Percentiles rank a stretch among this genome's conserved stretches.
Evolutionary conservation across 768 basidiomycete genomes (phyloP).

Genomic region (Paxillus ammoniavirescens): DNA sequence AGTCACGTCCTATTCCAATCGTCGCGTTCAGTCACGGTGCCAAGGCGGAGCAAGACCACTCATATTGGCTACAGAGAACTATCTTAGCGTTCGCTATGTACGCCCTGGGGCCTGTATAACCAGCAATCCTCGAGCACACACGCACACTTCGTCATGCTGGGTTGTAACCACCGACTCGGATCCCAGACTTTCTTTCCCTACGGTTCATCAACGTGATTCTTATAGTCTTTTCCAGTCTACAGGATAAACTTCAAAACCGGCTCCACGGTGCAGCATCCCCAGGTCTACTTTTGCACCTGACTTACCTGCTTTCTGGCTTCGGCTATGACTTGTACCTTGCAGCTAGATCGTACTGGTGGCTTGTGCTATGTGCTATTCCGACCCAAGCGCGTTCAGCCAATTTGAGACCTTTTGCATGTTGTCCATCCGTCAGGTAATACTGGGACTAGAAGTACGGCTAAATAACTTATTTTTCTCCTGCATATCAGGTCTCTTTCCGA

Average conservation of each 20-base stretch:
- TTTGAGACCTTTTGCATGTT: not conserved
- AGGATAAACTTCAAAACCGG: not conserved
- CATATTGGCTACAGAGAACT: not conserved
- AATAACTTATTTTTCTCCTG: not conserved
- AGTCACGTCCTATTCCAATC: conserved; percentile 1
- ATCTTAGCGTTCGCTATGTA: not conserved
- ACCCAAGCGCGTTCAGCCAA: not conserved
- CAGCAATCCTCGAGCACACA: too few species aligned
- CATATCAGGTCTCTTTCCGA: not conserved
- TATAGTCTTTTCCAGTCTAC: not conserved
- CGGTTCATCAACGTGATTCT: not conserved
- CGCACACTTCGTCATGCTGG: not conserved
- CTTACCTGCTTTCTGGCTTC: not conserved
- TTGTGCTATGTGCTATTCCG: not conserved
- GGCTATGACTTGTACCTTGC: not conserved
- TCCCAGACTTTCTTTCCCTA: not conserved
- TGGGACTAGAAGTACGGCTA: not conserved
- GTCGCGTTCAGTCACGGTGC: not conserved
- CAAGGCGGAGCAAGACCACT: too few species aligned
- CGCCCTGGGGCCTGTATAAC: too few species aligned
- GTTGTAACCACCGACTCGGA: too few species aligned
- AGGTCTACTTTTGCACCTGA: not conserved
- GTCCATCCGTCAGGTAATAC: not conserved
- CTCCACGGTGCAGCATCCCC: not conserved
- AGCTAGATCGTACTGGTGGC: not conserved